A percentile compares a stretch with the other conserved stretches of the same genome.
Conservation (phyloP, 495 filamentous ascomycete species). For the Podospora pseudopauciseta region DNA sequence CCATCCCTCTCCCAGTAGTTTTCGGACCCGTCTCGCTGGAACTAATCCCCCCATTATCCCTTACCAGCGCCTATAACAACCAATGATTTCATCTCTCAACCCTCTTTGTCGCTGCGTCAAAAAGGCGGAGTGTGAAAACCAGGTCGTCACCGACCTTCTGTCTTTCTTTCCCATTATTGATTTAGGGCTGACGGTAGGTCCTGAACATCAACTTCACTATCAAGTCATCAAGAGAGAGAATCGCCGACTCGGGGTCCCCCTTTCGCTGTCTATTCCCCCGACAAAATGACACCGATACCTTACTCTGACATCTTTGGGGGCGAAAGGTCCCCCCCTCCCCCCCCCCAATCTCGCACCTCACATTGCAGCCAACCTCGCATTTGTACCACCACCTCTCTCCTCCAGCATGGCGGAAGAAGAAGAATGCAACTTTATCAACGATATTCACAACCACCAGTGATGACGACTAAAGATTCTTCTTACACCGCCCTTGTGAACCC, state of each 20-base stretch:
- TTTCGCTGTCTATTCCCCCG: not conserved
- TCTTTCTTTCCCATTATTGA: not conserved
- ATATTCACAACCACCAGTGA: not conserved
- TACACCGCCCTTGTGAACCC: not conserved
- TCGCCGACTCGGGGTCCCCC: not conserved
- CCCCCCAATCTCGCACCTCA: no score
- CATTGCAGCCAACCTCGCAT: no score
- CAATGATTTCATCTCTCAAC: not conserved
- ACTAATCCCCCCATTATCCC: not conserved
- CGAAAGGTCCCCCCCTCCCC: not conserved
- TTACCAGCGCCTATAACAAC: not conserved
- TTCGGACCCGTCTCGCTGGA: not conserved
- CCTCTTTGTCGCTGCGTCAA: not conserved
- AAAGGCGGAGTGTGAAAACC: not conserved
- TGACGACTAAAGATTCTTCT: not conserved
- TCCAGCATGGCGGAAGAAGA: not conserved
- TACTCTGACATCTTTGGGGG: not conserved
- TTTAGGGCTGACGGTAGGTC: not conserved
- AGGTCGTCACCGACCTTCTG: not conserved
- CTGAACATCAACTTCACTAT: not conserved
- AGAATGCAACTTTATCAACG: not conserved
- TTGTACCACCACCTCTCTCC: no score
- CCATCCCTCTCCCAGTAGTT: not conserved
- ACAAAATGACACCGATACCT: not conserved
- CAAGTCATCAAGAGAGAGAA: not conserved